Percentiles rank a stretch among this genome's conserved stretches.
These are phyloP conservation scores for Xylaria sp. DNA, from an alignment of 2,329 filamentous ascomycete genomes.

Conservation along the genomic window DNA sequence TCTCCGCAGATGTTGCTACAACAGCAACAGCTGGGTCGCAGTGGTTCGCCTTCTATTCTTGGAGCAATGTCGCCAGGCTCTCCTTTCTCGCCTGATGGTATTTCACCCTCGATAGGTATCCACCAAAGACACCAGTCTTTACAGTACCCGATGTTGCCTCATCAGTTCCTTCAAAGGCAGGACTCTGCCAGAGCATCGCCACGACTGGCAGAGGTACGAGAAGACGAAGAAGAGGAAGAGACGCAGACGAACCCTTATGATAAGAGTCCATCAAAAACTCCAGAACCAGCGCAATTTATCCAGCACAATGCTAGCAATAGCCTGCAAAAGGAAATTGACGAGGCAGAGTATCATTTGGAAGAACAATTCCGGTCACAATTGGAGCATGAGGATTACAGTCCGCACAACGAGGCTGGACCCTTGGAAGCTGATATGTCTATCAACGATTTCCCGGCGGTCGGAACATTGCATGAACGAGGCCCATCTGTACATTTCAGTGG, in stretches of 20 bases:
- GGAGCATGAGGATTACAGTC: constrained; percentile 81
- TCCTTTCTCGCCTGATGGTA: constrained; percentile 67
- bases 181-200: constrained; percentile 67
- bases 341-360: constrained; percentile 86
- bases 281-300: constrained; percentile 60
- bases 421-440: constrained; percentile 45
- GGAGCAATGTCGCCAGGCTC: constrained; percentile 72
- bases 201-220: constrained; percentile 76
- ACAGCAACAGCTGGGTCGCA: constrained; percentile 63
- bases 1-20: constrained; percentile 66
- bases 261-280: constrained; percentile 66
- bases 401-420: constrained; percentile 61
- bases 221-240: constrained; percentile 76
- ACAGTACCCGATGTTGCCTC: constrained; percentile 67
- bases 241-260: constrained; percentile 52
- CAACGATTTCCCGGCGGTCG: constrained; percentile 37
- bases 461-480: constrained; percentile 55
- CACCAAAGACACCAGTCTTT: constrained; percentile 70
- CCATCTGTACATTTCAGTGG: constrained; percentile 62
- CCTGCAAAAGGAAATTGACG: constrained; percentile 85
- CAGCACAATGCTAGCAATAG: constrained; percentile 79
- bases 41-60: constrained; percentile 72
- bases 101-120: constrained; percentile 56
- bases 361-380: constrained; percentile 82
- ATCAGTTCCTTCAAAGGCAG: constrained; percentile 66